phyloP scores from a whole-genome alignment of 495 filamentous ascomycete genomes.

The Neurospora tetrasperma region DNA sequence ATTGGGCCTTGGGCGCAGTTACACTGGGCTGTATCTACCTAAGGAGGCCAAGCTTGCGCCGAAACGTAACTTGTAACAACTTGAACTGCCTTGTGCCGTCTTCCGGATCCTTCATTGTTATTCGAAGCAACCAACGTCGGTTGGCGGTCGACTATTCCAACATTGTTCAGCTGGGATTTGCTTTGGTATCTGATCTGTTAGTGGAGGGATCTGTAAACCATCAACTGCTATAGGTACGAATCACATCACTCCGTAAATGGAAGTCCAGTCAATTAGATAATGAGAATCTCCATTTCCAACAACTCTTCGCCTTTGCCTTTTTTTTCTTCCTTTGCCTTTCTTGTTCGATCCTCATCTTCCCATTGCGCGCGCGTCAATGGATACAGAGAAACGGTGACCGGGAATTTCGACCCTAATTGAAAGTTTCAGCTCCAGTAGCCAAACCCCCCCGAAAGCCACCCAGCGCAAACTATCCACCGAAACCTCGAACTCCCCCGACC shows the following conservation, averaged over 20 bases:
- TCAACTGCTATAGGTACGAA: background rate
- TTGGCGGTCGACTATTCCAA: background rate
- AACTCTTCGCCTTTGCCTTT: background rate
- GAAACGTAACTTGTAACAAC: background rate
- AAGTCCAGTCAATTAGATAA: background rate
- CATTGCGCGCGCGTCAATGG: background rate
- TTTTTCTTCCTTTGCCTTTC: background rate
- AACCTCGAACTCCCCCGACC: background rate
- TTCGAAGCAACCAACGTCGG: background rate
- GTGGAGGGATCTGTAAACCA: background rate
- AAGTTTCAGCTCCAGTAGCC: background rate
- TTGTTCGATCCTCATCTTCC: background rate
- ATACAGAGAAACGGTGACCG: background rate
- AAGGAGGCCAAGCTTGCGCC: background rate
- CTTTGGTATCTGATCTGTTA: background rate
- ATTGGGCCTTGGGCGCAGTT: background rate
- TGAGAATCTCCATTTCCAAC: background rate
- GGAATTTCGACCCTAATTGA: background rate
- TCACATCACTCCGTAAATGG: background rate
- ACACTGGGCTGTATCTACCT: background rate
- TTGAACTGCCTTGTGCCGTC: background rate
- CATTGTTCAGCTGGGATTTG: background rate
- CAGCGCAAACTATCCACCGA: background rate
- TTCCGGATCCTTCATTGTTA: background rate
- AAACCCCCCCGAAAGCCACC: background rate